Percentiles rank a stretch among this genome's conserved stretches.
Evolutionary conservation across 2,329 filamentous ascomycete species (phyloP).

Genomic region (Aspergillus japonicus): DNA sequence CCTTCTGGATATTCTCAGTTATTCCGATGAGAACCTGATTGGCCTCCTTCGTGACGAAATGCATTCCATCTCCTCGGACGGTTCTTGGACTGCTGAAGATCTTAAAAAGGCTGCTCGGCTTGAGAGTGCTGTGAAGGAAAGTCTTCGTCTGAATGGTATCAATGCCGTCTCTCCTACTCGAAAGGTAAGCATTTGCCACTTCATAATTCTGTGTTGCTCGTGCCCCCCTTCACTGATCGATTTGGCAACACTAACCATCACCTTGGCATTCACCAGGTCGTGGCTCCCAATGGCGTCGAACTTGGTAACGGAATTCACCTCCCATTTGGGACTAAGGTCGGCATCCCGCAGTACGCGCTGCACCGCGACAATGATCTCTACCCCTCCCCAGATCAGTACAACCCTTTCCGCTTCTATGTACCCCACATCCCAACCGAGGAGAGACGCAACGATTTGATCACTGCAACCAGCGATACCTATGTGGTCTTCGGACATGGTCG

Average conservation of each 20-base stretch:
- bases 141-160: conserved; percentile 16
- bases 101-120: conserved; percentile 8
- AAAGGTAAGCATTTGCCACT: neutral
- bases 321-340: conserved; percentile 14
- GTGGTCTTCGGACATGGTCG: conserved; percentile 17
- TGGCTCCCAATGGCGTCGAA: conserved; percentile 9
- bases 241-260: neutral
- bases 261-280: conserved; percentile 1
- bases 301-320: conserved; percentile 13
- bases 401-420: conserved; percentile 16
- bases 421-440: neutral
- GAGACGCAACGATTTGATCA: conserved; percentile 8
- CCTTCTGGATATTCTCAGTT: conserved; percentile 14
- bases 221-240: neutral
- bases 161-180: conserved; percentile 15
- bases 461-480: conserved; percentile 13
- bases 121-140: conserved; percentile 16
- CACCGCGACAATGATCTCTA: conserved; percentile 16
- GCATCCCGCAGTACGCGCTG: conserved; percentile 17
- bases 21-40: conserved; percentile 4
- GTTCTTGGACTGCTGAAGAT: conserved; percentile 12
- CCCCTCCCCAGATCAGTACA: conserved; percentile 11
- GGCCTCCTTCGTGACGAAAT: conserved; percentile 9
- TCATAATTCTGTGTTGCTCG: neutral
- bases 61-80: neutral